Conservation (phyloP, 1,284 basidiomycete species). For the Fomes fomentarius region DNA sequence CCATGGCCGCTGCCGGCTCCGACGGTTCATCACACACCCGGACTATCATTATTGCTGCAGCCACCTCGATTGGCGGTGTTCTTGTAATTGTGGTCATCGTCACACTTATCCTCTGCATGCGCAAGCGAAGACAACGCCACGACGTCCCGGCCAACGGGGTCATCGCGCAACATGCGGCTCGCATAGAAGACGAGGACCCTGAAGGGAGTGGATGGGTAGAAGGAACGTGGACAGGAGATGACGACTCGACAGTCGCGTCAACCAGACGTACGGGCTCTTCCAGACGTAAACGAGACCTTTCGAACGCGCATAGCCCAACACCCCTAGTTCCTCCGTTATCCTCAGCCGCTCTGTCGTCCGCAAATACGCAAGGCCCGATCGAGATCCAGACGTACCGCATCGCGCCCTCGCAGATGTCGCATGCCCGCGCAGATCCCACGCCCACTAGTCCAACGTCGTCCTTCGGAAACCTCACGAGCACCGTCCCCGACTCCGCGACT, state of each 20-base stretch:
- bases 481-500: constrained; percentile 19
- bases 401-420: constrained; percentile 4
- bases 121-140: constrained; percentile 15
- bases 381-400: constrained; percentile 15
- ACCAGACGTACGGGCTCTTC: constrained; percentile 8
- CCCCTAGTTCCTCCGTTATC: not conserved
- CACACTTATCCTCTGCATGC: constrained; percentile 8
- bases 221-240: constrained; percentile 21
- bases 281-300: constrained; percentile 14
- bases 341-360: not conserved
- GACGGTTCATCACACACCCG: constrained; percentile 15
- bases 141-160: constrained; percentile 9
- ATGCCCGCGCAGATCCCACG: constrained; percentile 1
- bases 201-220: constrained; percentile 26
- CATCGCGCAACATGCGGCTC: constrained; percentile 10
- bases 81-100: constrained; percentile 9
- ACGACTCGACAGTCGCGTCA: constrained; percentile 3
- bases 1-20: constrained; percentile 1
- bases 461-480: constrained; percentile 19
- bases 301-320: not conserved
- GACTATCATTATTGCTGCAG: constrained; percentile 21
- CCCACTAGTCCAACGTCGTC: constrained; percentile 20
- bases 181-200: constrained; percentile 22
- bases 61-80: constrained; percentile 14
- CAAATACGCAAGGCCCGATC: constrained; percentile 1